Percentiles rank a stretch among this genome's conserved stretches.
Conservation (phyloP, 2,329 filamentous ascomycete genomes). For the Xylaria hypoxylon region DNA sequence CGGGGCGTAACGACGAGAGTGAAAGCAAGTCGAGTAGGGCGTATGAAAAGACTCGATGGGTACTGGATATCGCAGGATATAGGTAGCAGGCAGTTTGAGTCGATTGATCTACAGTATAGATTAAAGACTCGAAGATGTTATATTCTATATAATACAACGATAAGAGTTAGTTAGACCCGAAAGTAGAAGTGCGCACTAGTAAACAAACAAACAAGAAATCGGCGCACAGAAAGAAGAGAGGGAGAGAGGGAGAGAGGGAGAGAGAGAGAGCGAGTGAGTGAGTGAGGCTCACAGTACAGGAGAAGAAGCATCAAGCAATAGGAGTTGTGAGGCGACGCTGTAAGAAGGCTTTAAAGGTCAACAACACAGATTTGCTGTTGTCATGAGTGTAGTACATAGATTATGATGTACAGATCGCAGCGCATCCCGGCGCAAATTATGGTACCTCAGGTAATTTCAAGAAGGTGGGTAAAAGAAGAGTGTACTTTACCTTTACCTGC, state of each 20-base stretch:
- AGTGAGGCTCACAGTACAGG: neutral
- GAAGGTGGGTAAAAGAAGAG: too few species aligned
- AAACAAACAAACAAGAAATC: neutral
- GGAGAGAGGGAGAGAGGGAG: neutral
- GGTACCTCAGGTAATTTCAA: too few species aligned
- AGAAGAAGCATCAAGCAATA: conserved; percentile 5
- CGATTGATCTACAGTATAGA: conserved; percentile 18
- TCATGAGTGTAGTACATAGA: conserved; percentile 9
- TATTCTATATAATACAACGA: neutral
- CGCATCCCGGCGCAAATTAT: conserved; percentile 9
- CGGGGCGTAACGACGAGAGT: neutral
- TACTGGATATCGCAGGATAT: neutral
- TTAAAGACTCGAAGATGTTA: conserved; percentile 11
- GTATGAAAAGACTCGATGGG: too few species aligned
- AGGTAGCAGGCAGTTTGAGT: neutral
- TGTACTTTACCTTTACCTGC: too few species aligned
- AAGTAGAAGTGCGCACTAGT: neutral
- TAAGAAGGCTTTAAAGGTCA: conserved; percentile 2
- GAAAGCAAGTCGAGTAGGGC: neutral
- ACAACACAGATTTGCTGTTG: conserved; percentile 3
- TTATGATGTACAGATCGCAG: conserved; percentile 15
- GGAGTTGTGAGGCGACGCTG: neutral
- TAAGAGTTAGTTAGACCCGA: neutral
- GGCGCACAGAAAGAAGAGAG: neutral
- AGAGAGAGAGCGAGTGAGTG: neutral